Conservation (phyloP, 2,329 filamentous ascomycete species). For the Clarireedia hainanense region DNA sequence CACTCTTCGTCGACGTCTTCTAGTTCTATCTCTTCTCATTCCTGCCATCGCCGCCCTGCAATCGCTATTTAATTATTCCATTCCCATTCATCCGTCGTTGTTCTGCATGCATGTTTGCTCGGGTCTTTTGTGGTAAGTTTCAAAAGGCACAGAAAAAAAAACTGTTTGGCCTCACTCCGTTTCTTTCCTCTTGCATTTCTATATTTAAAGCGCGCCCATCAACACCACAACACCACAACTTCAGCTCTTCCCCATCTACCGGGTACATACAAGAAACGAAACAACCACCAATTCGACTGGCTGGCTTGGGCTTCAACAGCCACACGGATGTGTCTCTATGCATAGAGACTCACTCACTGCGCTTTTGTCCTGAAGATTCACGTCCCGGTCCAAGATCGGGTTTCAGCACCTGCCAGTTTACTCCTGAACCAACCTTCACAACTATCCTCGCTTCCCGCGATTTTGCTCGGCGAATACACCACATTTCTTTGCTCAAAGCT, state of each 20-base stretch:
- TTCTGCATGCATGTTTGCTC: not conserved
- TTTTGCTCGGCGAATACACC: constrained; percentile 16
- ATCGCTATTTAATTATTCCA: not conserved
- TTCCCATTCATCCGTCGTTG: not conserved
- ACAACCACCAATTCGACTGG: not conserved
- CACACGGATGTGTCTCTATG: not conserved
- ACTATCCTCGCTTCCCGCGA: constrained; percentile 2
- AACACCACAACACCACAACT: not conserved
- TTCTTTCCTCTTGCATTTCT: not conserved
- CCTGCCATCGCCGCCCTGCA: not conserved
- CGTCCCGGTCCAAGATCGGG: not conserved
- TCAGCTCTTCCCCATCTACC: not conserved
- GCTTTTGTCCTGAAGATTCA: not conserved
- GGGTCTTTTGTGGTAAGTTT: not conserved
- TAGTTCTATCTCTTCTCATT: not conserved
- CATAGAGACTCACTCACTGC: not conserved
- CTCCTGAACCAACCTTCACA: not conserved
- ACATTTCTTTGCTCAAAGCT: constrained; percentile 1
- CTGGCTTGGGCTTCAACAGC: not conserved
- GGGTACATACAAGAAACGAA: not conserved
- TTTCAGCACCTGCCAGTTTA: not conserved
- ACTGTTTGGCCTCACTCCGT: not conserved
- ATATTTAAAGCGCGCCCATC: constrained; percentile 5
- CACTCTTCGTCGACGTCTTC: not conserved
- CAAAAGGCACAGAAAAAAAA: not conserved